Evolutionary conservation across 805 yeast species (phyloP), one percentile per base, ranked within the genome.

Genomic region (Spencermartinsiella europaea): DNA sequence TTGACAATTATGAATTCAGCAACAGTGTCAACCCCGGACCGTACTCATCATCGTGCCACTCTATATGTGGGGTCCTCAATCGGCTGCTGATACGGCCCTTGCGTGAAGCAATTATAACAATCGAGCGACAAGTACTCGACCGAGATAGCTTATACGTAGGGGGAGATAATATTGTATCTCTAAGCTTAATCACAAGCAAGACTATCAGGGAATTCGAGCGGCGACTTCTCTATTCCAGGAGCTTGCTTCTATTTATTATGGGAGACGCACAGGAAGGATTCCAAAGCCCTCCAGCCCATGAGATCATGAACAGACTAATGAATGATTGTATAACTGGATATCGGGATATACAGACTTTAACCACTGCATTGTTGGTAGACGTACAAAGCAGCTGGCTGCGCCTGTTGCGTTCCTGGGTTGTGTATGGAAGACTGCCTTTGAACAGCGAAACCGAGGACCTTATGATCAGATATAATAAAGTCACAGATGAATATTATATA

Each of bases 131-230:
- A 25, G 45, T 56, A 27, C 43, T 56, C n/a, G 38, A 34, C 15
- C 41, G 38, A 14, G 56, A 51, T 33, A 38, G 53, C 5, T 43
- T 42, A 8, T 50, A 46, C 45, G 56, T 52, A 10, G 56, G 56
- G 17, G 53, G 52, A 10, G 48, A 45, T 14, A 17, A 46, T 12
- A 15, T 40, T 4, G 51, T 52, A 27, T 42, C 58, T 2, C 38
- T 56, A 20, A 38, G 56, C 3, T 38, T 36, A 8, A 44, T 56
- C 14, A 42, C 46, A 17, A 14, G 51, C 8, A 27, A 51, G 27
- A 49, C 57, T 1, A 51, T 49, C 16, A 38, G 46, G n/a, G 36
- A 46, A 21, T 56, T 57, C 58, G 50, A 53, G 27, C 28, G 51
- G 22, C 34, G 46, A 25, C 49, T 52, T 34, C 5, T 46, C 31